These are phyloP conservation scores for Fusarium floridanum DNA, from an alignment of 2,329 filamentous ascomycete genomes.

Conservation along the genomic window DNA sequence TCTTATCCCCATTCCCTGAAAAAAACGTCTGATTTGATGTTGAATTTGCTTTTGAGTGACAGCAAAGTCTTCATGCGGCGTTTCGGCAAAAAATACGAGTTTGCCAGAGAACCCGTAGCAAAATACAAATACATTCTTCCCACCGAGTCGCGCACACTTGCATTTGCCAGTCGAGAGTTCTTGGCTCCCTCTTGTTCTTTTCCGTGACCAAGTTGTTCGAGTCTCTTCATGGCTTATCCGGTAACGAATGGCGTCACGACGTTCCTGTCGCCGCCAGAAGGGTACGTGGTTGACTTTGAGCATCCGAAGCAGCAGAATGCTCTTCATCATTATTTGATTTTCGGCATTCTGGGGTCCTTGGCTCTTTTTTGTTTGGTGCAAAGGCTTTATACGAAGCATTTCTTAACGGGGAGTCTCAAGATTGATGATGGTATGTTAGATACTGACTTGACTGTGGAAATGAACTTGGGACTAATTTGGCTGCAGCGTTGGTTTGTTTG, in stretches of 20 bases:
- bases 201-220: too few species aligned
- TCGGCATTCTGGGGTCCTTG: slow-evolving; percentile 38
- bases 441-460: background rate
- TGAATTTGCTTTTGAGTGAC: background rate
- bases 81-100: background rate
- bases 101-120: background rate
- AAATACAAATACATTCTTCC: background rate
- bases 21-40: background rate
- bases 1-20: background rate
- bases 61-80: background rate
- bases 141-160: background rate
- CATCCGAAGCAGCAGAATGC: slow-evolving; percentile 44
- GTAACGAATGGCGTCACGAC: slow-evolving; percentile 42
- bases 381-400: slow-evolving; percentile 48
- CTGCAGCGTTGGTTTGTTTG: slow-evolving; percentile 16
- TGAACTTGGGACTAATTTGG: background rate
- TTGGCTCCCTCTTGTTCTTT: background rate
- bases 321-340: slow-evolving; percentile 42
- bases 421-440: slow-evolving; percentile 36
- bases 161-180: background rate
- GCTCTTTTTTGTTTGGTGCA: slow-evolving; percentile 38
- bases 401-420: slow-evolving; percentile 15
- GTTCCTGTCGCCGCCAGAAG: slow-evolving; percentile 43
- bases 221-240: slow-evolving; percentile 21
- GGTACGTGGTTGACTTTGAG: slow-evolving; percentile 49